Evolutionary conservation across 768 basidiomycete genomes (phyloP), one percentile per base, ranked within the genome.

Genomic region (Naganishia friedmannii): DNA sequence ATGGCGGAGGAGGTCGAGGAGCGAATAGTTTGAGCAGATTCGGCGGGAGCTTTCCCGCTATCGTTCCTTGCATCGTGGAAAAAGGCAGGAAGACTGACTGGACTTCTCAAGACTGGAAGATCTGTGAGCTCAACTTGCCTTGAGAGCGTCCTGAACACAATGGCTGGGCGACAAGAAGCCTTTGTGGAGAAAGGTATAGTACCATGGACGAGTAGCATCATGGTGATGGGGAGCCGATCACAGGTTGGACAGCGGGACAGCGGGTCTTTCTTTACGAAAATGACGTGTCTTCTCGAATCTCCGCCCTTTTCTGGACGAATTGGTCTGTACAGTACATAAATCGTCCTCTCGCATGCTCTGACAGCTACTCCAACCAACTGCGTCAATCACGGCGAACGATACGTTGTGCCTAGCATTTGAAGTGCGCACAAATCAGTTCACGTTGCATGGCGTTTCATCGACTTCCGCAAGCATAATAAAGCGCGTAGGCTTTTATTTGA

Each of bases 21-120:
- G 92, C 89, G 80, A 98, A 99, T 74, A 98, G 89, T 80, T 95
- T 93, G 81, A 98, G 88, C 65, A 99, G 87, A 82, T 97, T 96
- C 3, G 93, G 93, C 3, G 95, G 95, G 28, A 99, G 86, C 48
- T 71, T 71, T 15, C 67, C 68, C 32, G 74, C 70, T 57, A 74
- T 74, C 15, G 46, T 65, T 31, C 68, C 68, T 56, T 69, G 68
- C 68, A 69, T 69, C 10, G 39, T 28, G 42, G n/a, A 32, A 7
- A n/a, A 48, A 32, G 12, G 26, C 34, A 42, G 23, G 26, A 32
- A 53, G 63, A 65, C 48, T 51, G 48, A 12, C 48, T 51, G 48
- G 6, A 21, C 48, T 12, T 21, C n/a, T 51, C 13, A 21, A n/a
- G n/a, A 23, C 19, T 51, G n/a, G 48, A 42, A 10, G 48, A 51